Base-by-base conservation (phyloP, 495 filamentous ascomycete genomes). In the Pseudotulostoma volvatum region DNA sequence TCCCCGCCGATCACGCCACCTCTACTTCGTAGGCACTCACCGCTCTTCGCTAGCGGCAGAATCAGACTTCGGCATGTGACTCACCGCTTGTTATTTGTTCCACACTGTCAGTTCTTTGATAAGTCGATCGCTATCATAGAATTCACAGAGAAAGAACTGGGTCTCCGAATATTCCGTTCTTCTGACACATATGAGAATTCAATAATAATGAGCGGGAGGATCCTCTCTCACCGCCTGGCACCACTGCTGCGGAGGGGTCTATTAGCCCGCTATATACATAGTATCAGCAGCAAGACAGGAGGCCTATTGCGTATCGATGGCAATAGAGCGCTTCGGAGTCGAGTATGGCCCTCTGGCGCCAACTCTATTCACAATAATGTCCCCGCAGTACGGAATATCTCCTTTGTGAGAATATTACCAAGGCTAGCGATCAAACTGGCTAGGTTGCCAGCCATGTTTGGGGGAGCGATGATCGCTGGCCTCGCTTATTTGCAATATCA, bases 401-500 rank as follows among this genome's bases (percentile, higher is more conserved):
- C 88, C 4, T 96, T 96, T 52, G 70, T 68, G 4, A 72, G 90
- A 36, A 70, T 82, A 36, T 66, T 99, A n/a, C 90, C 90, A 2
- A 82, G 83, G 51, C 67, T 99, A 31, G 76, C 87, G 7, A 47
- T 93, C 46, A 99, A 93, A 63, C 79, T 96, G 39, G 66, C 78
- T 30, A 70, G 83, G 36, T 60, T 95, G 36, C 90, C 90, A 18
- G 88, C 92, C 41, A 75, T 93, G 60, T 85, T 93, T 53, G 90
- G 87, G 23, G 85, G 82, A 31, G 77, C 82, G 32, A 81, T 80
- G 59, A 70, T 99, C 53, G 85, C 81, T 4, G 81, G 83, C 3
- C 52, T 90, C 20, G 83, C 83, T 31, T 99, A 94, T 68, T 50
- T 99, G 21, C 90, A 99, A 55, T 95, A 96, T 56, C 92, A 96